Evolutionary conservation across 208 protist genomes (phyloP), one percentile per base, ranked within the genome.

Genomic region (Phytomonas sp.): DNA sequence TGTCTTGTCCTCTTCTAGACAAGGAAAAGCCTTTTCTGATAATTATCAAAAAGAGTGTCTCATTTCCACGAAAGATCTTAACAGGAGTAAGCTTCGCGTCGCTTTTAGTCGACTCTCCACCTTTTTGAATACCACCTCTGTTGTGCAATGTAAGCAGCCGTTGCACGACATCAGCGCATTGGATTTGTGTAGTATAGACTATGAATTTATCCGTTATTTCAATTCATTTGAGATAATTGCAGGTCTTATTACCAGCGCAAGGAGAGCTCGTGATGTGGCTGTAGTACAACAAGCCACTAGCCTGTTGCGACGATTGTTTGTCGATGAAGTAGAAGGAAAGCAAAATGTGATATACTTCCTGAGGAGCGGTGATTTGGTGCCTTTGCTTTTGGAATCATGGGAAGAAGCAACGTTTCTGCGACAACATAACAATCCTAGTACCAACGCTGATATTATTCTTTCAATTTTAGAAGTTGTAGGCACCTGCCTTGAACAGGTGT

Each of bases 171-270:
- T 92, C n/a, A 71, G 66, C 31, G 40, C 77, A n/a, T 6, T 62
- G 0, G 63, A 82, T 60, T 69, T 91, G 31, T 69, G 69, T 0
- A 78, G 87, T n/a, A 64, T 79, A 34, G 89, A 94, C 70, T 79
- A 87, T 71, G 87, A 94, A 71, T 94, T 81, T 60, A 37, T 91
- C 66, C 86, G 89, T 10, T 92, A 94, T 71, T 94, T 87, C 74
- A 91, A 93, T 65, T 63, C 66, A 7, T 92, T 85, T 71, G 87
- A 91, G 29, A 71, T 69, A 3, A 67, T 92, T 31, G 69, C 84
- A 8, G 74, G 79, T 45, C 72, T 90, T 0, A 79, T 93, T 52
- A 63, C 82, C 31, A 82, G 89, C 60, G 80, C 86, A 11, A 81
- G 89, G 4, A 84, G 84, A 60, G 75, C 62, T n/a, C 76, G 79